These are phyloP conservation scores for Exserohilum turcica DNA, from an alignment of 2,329 filamentous ascomycete species.

Conservation along the genomic window DNA sequence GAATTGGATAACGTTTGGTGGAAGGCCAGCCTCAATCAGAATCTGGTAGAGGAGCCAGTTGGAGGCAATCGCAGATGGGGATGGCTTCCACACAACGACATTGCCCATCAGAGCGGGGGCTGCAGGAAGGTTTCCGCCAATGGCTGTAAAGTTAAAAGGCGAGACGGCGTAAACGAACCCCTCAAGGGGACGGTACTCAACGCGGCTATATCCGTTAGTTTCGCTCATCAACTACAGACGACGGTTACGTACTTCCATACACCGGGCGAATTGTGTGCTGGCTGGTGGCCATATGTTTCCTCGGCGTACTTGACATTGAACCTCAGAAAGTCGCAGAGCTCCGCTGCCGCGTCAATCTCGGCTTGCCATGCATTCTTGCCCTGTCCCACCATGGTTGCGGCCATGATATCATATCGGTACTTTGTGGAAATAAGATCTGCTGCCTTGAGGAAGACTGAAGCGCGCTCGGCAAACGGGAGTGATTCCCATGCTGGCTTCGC, in stretches of 20 bases:
- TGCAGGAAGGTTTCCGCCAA: constrained; percentile 82
- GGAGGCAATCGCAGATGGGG: constrained; percentile 82
- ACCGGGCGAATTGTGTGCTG: constrained; percentile 77
- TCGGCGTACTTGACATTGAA: constrained; percentile 95
- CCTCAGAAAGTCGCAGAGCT: constrained; percentile 88
- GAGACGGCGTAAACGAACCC: constrained; percentile 94
- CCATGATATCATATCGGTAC: constrained; percentile 97
- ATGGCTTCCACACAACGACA: constrained; percentile 97
- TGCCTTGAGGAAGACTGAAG: constrained; percentile 93
- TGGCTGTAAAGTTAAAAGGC: constrained; percentile 97
- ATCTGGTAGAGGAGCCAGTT: constrained; percentile 92
- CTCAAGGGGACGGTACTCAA: constrained; percentile 87
- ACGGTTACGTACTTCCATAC: constrained; percentile 74
- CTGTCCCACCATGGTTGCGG: constrained; percentile 92
- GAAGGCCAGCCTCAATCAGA: constrained; percentile 86
- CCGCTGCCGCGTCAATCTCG: constrained; percentile 95
- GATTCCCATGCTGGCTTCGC: constrained; percentile 86
- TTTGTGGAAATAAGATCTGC: constrained; percentile 88
- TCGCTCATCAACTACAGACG: background rate
- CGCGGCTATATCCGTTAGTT: constrained; percentile 57
- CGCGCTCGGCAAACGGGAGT: constrained; percentile 86
- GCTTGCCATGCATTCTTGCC: constrained; percentile 99
- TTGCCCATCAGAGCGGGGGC: constrained; percentile 90
- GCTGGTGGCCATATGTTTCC: constrained; percentile 87
- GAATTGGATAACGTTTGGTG: constrained; percentile 89